Base-by-base conservation (phyloP, 202 grass and related monocot species). In the Schoenoplectus tabernaemontani region DNA sequence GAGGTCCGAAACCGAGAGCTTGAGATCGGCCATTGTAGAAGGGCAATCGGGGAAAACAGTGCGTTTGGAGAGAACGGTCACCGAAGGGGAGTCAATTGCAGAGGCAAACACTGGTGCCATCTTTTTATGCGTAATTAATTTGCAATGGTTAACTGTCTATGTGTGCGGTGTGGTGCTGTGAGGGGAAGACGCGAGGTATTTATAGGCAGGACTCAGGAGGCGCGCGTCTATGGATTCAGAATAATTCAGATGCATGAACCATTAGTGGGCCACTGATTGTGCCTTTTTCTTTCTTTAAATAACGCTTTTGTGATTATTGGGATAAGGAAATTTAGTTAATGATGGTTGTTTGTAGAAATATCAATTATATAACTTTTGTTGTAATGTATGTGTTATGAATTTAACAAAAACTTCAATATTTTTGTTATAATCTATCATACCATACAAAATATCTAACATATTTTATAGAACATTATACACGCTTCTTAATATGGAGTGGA, bases 1-100 rank as follows among this genome's bases (percentile, higher is more conserved):
- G 57, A 99, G 82, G 82, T 99, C 96, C 39, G 96, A 99, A 64
- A 99, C 87, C 38, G 96, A 99, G 0, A 99, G 88, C 56, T 82
- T 89, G 59, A 99, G 90, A 43, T 96, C 88, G 32, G 78, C 87
- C 76, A 88, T 23, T 15, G 57, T 15, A 47, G 96, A 91, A 43
- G 65, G 38, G 11, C 9, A 20, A 67, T 91, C 88, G 3, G 96
- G 96, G 41, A 43, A 85, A 17, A 99, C 85, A 23, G 65, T 84
- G 79, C 87, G 82, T 26, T 82, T 93, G 41, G 90, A 96, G 37
- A 96, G 74, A 26, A 99, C 69, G 23, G 85, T 87, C 19, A 99
- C 88, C 32, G 72, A 80, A 53, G 94, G 82, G 16, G 78, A 30
- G 58, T 34, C 78, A 17, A 66, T 51, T 3, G 78, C 26, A 66